phyloP scores from a whole-genome alignment of 2,329 filamentous ascomycete species.

The Plenodomus tracheiphilus region DNA sequence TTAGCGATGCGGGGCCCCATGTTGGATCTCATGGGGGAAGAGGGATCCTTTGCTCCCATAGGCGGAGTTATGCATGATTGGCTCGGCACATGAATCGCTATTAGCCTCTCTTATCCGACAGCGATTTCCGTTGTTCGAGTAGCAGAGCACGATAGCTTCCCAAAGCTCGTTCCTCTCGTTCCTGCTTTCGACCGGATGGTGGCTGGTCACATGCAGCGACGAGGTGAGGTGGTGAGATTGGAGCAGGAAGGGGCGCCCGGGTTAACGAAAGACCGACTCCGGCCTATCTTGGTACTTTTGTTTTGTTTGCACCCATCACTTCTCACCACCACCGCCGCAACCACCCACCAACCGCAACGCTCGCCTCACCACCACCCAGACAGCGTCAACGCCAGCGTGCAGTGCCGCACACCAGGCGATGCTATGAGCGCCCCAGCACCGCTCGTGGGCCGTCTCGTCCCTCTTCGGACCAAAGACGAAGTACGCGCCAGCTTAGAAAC shows the following conservation, averaged over 20 bases:
- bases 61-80: not conserved
- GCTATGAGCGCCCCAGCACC: constrained; percentile 28
- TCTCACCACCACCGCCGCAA: not conserved
- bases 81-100: not conserved
- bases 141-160: not conserved
- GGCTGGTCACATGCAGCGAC: too few species aligned
- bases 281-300: constrained; percentile 15
- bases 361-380: constrained; percentile 5
- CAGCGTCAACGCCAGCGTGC: not conserved
- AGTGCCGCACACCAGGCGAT: constrained; percentile 16
- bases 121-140: not conserved
- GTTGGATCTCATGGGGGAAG: constrained; percentile 4
- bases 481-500: constrained; percentile 54
- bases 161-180: not conserved
- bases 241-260: constrained; percentile 3
- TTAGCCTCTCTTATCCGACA: not conserved
- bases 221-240: constrained; percentile 5
- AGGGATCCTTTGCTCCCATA: constrained; percentile 3
- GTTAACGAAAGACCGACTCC: constrained; percentile 11
- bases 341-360: not conserved
- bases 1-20: constrained; percentile 17
- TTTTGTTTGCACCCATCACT: not conserved
- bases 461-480: constrained; percentile 55
- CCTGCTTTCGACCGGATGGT: not conserved
- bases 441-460: constrained; percentile 33